Percentiles rank a stretch among this genome's conserved stretches.
phyloP scores from a whole-genome alignment of 2,329 filamentous ascomycete species.

The Diaporthe capsici region DNA sequence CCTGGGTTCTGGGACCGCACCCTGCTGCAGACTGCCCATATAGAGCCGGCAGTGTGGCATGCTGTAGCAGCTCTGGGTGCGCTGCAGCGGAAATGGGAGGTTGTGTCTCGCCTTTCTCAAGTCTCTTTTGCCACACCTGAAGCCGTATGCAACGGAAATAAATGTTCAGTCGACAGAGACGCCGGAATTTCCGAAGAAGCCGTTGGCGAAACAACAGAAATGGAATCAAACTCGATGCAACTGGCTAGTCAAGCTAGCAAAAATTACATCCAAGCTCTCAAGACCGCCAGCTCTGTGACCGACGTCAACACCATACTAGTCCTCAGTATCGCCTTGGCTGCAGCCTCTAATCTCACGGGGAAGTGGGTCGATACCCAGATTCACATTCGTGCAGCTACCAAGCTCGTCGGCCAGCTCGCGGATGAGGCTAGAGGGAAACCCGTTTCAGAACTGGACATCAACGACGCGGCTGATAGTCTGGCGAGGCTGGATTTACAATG shows the following conservation, averaged over 20 bases:
- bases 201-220: no score
- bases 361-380: slow-evolving; percentile 50
- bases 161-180: background rate
- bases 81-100: slow-evolving; percentile 49
- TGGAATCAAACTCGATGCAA: slow-evolving; percentile 37
- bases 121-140: background rate
- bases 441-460: slow-evolving; percentile 39
- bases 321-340: slow-evolving; percentile 51
- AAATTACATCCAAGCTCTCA: slow-evolving; percentile 49
- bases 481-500: slow-evolving; percentile 52
- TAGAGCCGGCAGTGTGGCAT: slow-evolving; percentile 54
- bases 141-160: background rate
- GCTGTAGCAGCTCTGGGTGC: slow-evolving; percentile 53
- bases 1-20: slow-evolving; percentile 50
- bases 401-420: slow-evolving; percentile 44
- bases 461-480: slow-evolving; percentile 44
- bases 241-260: slow-evolving; percentile 46
- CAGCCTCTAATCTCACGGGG: slow-evolving; percentile 51
- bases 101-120: slow-evolving; percentile 6
- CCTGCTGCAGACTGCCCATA: slow-evolving; percentile 52
- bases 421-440: background rate
- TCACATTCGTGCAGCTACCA: slow-evolving; percentile 51
- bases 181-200: no score
- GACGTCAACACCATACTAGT: slow-evolving; percentile 49
- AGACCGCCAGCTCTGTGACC: slow-evolving; percentile 47